Base-by-base conservation (phyloP, 2,329 filamentous ascomycete genomes). In the Magnaporthiopsis incrustans region DNA sequence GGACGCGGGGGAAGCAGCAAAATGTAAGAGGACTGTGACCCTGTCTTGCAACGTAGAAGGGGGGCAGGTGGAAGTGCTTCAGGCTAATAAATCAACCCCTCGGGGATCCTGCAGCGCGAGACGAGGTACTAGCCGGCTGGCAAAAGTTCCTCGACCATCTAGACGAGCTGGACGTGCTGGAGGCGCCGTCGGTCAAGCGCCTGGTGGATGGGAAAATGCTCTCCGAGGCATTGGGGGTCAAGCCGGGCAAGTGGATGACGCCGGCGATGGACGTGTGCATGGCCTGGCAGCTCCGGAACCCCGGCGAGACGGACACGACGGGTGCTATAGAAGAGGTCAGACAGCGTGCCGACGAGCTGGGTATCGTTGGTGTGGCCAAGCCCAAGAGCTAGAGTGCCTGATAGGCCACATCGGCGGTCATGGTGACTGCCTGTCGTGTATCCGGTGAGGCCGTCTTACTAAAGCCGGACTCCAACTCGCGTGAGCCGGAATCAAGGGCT, bases 231-330 rank as follows among this genome's bases (percentile, higher is more conserved):
- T 79, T 98, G 4, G 85, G 82, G 0, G 77, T 83, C n/a, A 87
- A 86, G 67, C 88, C 90, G 0, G 92, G 91, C 1, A 87, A 81
- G n/a, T 98, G 94, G 94, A 89, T 96, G 82, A 86, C 86, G 63
- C 81, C 82, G 59, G 92, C 92, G 4, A 77, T 97, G 60, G 89
- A 96, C 38, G 79, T 92, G 4, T 90, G 91, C 66, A 85, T 96
- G 75, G 87, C 87, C 66, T 98, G 93, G 92, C 95, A 98, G 75
- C 82, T 98, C 63, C 84, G 91, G 53, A 86, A 98, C 71, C 91
- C 92, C 0, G 81, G 81, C 4, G 79, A 78, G 65, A 84, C 81
- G 4, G 88, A 93, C 66, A 75, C 80, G 8, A 70, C 77, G 8
- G 83, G 79, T 3, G 87, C 83, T 1, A 76, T 92, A 63, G 81